Base-by-base conservation (phyloP, 163 green algal species). In the Scenedesmus sp. region DNA sequence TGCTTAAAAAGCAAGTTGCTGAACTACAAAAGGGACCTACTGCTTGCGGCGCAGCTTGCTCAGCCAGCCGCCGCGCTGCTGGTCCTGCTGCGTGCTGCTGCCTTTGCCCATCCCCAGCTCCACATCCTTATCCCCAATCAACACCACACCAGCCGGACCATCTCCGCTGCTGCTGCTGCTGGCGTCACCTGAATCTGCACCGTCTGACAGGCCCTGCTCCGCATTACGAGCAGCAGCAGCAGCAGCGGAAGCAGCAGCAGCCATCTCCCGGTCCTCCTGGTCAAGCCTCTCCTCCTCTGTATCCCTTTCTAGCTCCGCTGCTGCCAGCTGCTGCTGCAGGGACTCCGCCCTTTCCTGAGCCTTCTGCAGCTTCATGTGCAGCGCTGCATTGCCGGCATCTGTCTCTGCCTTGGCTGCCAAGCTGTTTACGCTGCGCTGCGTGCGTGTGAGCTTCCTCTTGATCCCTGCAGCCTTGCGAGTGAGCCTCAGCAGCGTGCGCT, bases 401-500 rank as follows among this genome's bases (percentile, higher is more conserved):
- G 66, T 59, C 52, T 56, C 15, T 9, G 56, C n/a, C 59, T 55
- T 86, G 6, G 6, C 18, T 54, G 54, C 76, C 15, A 87, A 8
- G 18, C 26, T 55, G 9, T 12, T 52, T 1, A 87, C 10, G 15
- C n/a, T 73, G 66, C 88, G 54, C 87, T 91, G 54, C 3, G 56
- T 56, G 18, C 67, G 79, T 26, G 54, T 76, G 0, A 90, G 57
- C 46, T 81, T 70, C 16, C 84, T 62, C 56, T 57, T 46, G 1
- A 74, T 13, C 8, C 82, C 12, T 2, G 23, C 59, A 3, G 66
- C 85, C 64, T 84, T 76, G 23, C 90, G 85, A 0, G 18, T 81
- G 1, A 90, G 46, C 9, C 59, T 34, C 46, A 93, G 90, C 26
- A 86, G 82, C 18, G 90, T 87, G 10, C 90, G 55, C 73, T 93